Evolutionary conservation across 2,329 filamentous ascomycete genomes (phyloP).

Genomic region (Sporothrix humicola): DNA sequence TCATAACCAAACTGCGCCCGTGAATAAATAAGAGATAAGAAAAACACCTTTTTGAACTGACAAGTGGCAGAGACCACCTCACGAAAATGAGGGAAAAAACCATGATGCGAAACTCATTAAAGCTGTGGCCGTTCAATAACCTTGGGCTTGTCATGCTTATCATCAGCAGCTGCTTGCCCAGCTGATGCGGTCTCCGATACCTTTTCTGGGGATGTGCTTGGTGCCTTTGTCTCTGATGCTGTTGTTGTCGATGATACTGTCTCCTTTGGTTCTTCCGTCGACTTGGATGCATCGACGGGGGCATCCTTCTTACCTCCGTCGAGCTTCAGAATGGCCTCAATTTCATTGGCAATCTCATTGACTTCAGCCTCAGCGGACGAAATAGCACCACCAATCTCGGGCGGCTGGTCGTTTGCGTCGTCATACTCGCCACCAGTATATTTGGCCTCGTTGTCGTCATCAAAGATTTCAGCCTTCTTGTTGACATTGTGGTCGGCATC

Average conservation of each 20-base stretch:
- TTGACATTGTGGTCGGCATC: not conserved
- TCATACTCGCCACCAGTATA: not conserved
- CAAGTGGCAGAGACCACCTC: not conserved
- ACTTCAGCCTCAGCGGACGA: slow-evolving; percentile 35
- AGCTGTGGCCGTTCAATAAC: slow-evolving; percentile 29
- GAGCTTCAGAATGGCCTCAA: slow-evolving; percentile 34
- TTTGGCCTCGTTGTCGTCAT: not conserved
- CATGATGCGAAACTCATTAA: not conserved
- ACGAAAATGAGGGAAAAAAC: not conserved
- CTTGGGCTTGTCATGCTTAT: slow-evolving; percentile 20
- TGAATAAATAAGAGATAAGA: not conserved
- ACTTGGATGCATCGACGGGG: not conserved
- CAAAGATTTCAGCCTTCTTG: not conserved
- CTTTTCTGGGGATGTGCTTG: not conserved
- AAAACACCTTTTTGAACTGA: not conserved
- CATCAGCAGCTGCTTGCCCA: no score
- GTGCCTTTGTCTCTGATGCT: not conserved
- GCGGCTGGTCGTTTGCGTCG: slow-evolving; percentile 29
- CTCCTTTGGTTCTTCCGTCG: not conserved
- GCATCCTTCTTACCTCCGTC: slow-evolving; percentile 13
- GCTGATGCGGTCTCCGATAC: not conserved
- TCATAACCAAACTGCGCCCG: not conserved
- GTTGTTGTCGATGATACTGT: not conserved
- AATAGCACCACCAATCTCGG: slow-evolving; percentile 31
- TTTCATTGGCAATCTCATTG: slow-evolving; percentile 35